Conservation (phyloP, 2,329 filamentous ascomycete genomes). For the Ploettnerulaceae sp. region DNA sequence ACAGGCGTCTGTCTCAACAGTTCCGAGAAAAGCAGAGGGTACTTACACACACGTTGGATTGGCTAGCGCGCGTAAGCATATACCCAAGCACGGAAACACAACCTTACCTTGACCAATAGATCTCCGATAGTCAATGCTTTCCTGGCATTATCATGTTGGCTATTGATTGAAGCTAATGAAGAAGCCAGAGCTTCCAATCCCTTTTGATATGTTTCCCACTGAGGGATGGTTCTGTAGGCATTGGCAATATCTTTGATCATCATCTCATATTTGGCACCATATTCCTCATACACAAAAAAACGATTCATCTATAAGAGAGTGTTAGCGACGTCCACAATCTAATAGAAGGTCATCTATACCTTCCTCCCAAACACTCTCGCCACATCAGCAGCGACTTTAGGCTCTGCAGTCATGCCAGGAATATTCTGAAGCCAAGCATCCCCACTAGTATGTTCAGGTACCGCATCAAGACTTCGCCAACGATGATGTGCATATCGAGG, state of each 20-base stretch:
- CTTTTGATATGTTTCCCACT: constrained; percentile 76
- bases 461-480: constrained; percentile 41
- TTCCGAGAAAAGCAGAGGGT: constrained; percentile 81
- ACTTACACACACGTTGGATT: constrained; percentile 87
- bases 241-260: constrained; percentile 74
- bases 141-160: constrained; percentile 55
- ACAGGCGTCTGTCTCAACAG: constrained; percentile 78
- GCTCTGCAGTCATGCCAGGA: constrained; percentile 52
- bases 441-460: constrained; percentile 34
- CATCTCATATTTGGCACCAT: constrained; percentile 82
- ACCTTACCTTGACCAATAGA: constrained; percentile 75
- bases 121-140: constrained; percentile 81
- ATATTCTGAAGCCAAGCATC: constrained; percentile 42
- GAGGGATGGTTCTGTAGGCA: constrained; percentile 60
- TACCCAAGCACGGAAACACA: not conserved
- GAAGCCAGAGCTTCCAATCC: constrained; percentile 80
- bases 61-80: constrained; percentile 50
- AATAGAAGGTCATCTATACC: constrained; percentile 35
- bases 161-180: constrained; percentile 66
- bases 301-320: constrained; percentile 59
- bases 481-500: constrained; percentile 36
- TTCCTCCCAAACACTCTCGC: constrained; percentile 57
- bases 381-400: constrained; percentile 54
- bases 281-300: constrained; percentile 87
- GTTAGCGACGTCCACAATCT: not conserved